These are phyloP conservation scores for Dorcoceras hygrometricum DNA, from an alignment of 257 asterid species.

Conservation along the genomic window DNA sequence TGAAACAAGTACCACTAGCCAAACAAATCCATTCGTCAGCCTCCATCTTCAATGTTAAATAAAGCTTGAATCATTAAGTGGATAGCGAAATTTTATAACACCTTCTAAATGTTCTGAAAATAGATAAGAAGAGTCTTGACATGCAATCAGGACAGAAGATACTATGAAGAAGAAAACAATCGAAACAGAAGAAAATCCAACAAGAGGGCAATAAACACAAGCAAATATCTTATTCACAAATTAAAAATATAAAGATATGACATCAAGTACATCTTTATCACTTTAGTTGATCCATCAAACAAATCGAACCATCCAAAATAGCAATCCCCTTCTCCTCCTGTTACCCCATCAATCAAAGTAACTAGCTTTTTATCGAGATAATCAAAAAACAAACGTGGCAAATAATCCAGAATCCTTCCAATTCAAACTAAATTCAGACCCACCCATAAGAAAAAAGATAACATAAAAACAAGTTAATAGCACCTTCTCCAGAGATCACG, in stretches of 20 bases:
- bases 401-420: not conserved
- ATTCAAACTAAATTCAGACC: not conserved
- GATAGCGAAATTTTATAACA: constrained; percentile 5
- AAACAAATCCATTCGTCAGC: constrained; percentile 3
- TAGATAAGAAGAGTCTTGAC: not conserved
- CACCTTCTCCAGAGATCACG: constrained; percentile 99
- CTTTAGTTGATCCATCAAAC: not conserved
- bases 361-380: not conserved
- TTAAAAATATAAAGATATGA: not conserved
- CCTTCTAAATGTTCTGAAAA: not conserved
- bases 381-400: not conserved
- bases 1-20: not conserved
- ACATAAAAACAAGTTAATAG: not conserved
- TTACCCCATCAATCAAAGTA: not conserved
- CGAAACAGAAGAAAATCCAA: not conserved
- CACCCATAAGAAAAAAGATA: not conserved
- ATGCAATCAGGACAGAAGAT: not conserved
- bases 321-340: not conserved
- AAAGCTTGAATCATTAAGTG: constrained; percentile 10
- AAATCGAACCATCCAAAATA: constrained; percentile 4
- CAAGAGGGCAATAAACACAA: not conserved
- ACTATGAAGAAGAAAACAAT: constrained; percentile 1
- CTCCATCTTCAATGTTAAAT: constrained; percentile 12
- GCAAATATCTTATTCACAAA: not conserved
- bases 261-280: not conserved